Base-by-base conservation (phyloP, 169 alveolate species). In the Eimeria falciformis region DNA sequence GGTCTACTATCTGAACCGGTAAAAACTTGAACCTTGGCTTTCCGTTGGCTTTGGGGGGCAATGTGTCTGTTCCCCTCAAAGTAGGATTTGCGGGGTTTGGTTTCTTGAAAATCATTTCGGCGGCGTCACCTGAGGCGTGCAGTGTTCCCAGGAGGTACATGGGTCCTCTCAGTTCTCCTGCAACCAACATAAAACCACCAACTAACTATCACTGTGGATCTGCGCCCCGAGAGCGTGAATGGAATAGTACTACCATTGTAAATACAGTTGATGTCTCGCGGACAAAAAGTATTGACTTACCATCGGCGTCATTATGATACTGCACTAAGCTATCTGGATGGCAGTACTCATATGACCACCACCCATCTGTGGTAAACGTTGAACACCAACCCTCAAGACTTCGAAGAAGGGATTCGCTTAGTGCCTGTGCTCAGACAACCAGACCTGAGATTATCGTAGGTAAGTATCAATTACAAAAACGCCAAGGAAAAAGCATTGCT, bases 331-430 rank as follows among this genome's bases (percentile, higher is more conserved):
- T 73, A 43, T 73, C 89, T 5, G 93, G 93, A 37, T 89, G 90
- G 78, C 93, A 89, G 82, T 75, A 89, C 43, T 89, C 93, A 71
- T 89, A 89, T 12, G 88, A 58, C 88, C 90, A 89, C 73, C 79
- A 73, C 29, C 90, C 93, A 47, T 58, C 45, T 11, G 93, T 89
- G 55, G 71, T 56, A 85, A 86, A 86, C 62, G 84, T 89, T 37
- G 90, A 55, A 82, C 93, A 89, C 93, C 89, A 77, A 46, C 93
- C 93, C 69, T 89, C 93, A 21, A 89, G 65, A 12, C 83, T 66
- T 33, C 93, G 89, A 1, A 89, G 85, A 23, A 89, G 82, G 55
- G 89, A 17, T 62, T 89, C 93, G 23, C 55, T 69, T 25, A 73
- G 50, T 45, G 90, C 81, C 93, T 89, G 89, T 68, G 29, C 14